Evolutionary conservation across 805 yeast species (phyloP).

Genomic region (Cyberlindnera americana): DNA sequence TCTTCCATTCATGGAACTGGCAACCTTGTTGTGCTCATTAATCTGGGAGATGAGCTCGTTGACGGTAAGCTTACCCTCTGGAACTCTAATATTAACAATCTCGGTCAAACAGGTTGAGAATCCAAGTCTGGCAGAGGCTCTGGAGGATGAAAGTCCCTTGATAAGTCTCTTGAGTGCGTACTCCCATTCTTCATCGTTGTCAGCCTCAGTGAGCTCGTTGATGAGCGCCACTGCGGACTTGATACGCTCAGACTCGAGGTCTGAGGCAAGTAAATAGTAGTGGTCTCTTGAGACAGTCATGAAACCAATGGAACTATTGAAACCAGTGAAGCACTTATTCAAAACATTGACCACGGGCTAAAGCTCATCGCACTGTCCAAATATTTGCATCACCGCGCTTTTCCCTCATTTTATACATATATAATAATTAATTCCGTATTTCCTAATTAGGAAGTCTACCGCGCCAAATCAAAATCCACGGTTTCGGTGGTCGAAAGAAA

Average conservation of each 20-base stretch:
- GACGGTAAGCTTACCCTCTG: slow-evolving; percentile 34
- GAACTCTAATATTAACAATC: slow-evolving; percentile 37
- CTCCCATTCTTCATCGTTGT: slow-evolving; percentile 60
- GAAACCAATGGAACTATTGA: too few relatives aligned
- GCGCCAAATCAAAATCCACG: slow-evolving; percentile 11
- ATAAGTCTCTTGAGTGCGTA: slow-evolving; percentile 78
- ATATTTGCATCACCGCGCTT: slow-evolving; percentile 1
- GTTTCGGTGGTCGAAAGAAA: slow-evolving; percentile 4
- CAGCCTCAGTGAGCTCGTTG: slow-evolving; percentile 47
- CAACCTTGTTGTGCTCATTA: slow-evolving; percentile 34
- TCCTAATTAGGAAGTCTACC: slow-evolving; percentile 21
- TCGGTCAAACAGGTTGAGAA: slow-evolving; percentile 87
- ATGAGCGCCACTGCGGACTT: slow-evolving; percentile 66
- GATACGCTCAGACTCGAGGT: slow-evolving; percentile 66
- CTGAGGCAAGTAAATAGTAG: slow-evolving; percentile 75
- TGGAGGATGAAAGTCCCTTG: slow-evolving; percentile 75
- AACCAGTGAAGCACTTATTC: too few relatives aligned
- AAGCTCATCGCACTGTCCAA: slow-evolving; percentile 8
- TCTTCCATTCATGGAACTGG: slow-evolving; percentile 61
- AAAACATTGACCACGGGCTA: too few relatives aligned
- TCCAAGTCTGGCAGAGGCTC: slow-evolving; percentile 83
- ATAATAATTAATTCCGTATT: background rate
- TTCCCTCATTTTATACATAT: background rate
- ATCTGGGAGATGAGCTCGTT: slow-evolving; percentile 35
- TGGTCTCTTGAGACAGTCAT: slow-evolving; percentile 67